Evolutionary conservation across 768 basidiomycete genomes (phyloP).

Genomic region (Suillus subaureus): DNA sequence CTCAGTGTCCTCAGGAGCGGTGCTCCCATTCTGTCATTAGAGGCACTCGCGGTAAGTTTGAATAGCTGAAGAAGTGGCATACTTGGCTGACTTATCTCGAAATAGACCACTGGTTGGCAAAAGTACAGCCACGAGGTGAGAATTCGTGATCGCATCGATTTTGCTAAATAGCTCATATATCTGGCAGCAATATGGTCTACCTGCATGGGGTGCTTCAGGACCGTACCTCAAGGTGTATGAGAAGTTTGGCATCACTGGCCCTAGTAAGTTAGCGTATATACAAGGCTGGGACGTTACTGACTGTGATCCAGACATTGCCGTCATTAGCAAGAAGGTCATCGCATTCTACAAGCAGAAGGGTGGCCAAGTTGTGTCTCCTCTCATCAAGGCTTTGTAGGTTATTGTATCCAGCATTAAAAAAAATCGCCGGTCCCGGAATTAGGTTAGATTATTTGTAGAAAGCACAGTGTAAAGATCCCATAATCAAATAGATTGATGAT

Average conservation of each 20-base stretch:
- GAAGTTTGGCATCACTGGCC: conserved; percentile 83
- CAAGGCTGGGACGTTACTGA: conserved; percentile 11
- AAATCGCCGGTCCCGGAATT: background rate
- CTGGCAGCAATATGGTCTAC: conserved; percentile 66
- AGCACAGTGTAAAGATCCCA: conserved; percentile 16
- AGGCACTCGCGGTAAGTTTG: conserved; percentile 66
- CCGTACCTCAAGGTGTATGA: conserved; percentile 91
- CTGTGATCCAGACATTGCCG: conserved; percentile 62
- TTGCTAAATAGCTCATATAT: conserved; percentile 17
- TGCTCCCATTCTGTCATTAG: conserved; percentile 86
- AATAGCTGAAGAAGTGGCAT: conserved; percentile 1
- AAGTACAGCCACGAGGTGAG: conserved; percentile 85
- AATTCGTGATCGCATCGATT: background rate
- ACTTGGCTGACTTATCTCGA: conserved; percentile 9
- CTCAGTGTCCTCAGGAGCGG: conserved; percentile 87
- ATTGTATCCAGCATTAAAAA: background rate
- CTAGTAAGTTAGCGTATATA: conserved; percentile 51
- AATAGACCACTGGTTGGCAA: conserved; percentile 76
- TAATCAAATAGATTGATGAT: conserved; percentile 16
- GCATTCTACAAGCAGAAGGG: conserved; percentile 84
- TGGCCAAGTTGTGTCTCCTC: conserved; percentile 70
- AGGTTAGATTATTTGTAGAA: conserved; percentile 4
- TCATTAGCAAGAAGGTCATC: conserved; percentile 82
- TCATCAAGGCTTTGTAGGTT: conserved; percentile 67
- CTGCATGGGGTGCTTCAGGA: conserved; percentile 85